Conservation (phyloP, 345 rosid genomes). For the Eucalyptus fibrosa region DNA sequence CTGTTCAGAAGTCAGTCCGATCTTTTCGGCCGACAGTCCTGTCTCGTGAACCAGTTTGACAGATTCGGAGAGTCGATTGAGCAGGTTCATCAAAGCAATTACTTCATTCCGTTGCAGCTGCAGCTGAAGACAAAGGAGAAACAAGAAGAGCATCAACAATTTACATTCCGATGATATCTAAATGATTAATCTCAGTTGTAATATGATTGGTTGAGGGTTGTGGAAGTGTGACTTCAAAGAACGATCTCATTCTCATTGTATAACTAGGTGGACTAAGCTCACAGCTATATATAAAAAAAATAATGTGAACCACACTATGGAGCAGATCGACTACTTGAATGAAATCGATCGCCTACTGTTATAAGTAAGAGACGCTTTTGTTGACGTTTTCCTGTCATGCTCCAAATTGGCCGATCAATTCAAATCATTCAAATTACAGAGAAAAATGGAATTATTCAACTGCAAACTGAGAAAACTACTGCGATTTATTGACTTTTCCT, state of each 20-base stretch:
- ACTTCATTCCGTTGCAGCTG: slow-evolving; percentile 70
- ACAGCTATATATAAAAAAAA: background rate
- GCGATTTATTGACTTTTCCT: background rate
- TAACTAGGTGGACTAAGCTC: background rate
- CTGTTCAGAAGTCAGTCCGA: background rate
- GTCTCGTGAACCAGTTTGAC: slow-evolving; percentile 44
- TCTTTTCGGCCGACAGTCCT: slow-evolving; percentile 32
- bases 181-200: background rate
- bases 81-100: slow-evolving; percentile 70
- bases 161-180: background rate
- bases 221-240: background rate
- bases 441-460: background rate
- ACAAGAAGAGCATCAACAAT: background rate
- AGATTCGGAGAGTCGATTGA: slow-evolving; percentile 61
- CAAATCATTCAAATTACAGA: background rate
- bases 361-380: background rate
- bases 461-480: background rate
- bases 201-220: background rate
- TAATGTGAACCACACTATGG: background rate
- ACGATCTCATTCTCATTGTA: background rate
- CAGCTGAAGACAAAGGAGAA: slow-evolving; percentile 21
- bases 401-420: background rate
- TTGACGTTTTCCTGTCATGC: background rate
- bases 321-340: background rate
- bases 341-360: background rate